phyloP scores from a whole-genome alignment of 1,139 yeast species.

The Sugiyamaella xylanicola region DNA sequence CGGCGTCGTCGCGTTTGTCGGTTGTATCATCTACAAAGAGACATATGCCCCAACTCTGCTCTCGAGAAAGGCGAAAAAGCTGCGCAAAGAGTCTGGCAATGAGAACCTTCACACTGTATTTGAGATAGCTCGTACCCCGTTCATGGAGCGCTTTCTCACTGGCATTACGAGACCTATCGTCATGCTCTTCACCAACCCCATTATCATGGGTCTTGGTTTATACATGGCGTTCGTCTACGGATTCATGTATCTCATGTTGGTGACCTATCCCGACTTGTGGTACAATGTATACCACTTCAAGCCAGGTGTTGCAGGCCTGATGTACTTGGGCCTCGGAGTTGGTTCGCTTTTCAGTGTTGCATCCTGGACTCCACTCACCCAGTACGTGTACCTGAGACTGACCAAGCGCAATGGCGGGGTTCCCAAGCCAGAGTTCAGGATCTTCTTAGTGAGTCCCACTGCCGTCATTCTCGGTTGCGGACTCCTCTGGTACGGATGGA shows the following conservation, averaged over 20 bases:
- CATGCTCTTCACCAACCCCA: conserved; percentile 58
- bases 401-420: conserved; percentile 52
- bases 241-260: conserved; percentile 61
- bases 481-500: conserved; percentile 66
- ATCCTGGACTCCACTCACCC: conserved; percentile 51
- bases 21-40: conserved; percentile 52
- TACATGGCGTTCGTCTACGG: conserved; percentile 68
- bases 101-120: conserved; percentile 58
- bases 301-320: conserved; percentile 56
- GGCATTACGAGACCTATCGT: conserved; percentile 56
- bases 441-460: conserved; percentile 49
- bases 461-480: conserved; percentile 56
- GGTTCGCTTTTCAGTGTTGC: conserved; percentile 53
- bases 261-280: conserved; percentile 60
- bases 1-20: conserved; percentile 51
- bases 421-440: conserved; percentile 57
- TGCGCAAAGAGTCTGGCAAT: conserved; percentile 58
- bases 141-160: conserved; percentile 29
- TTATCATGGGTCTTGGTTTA: conserved; percentile 61
- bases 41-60: conserved; percentile 62
- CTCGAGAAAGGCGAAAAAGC: conserved; percentile 48
- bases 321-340: conserved; percentile 58
- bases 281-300: conserved; percentile 50
- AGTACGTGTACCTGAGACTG: conserved; percentile 44
- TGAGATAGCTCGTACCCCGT: conserved; percentile 45